Evolutionary conservation across 352 stramenopile species (phyloP), one percentile per base, ranked within the genome.

Genomic region (Poterioochromonas sp.): DNA sequence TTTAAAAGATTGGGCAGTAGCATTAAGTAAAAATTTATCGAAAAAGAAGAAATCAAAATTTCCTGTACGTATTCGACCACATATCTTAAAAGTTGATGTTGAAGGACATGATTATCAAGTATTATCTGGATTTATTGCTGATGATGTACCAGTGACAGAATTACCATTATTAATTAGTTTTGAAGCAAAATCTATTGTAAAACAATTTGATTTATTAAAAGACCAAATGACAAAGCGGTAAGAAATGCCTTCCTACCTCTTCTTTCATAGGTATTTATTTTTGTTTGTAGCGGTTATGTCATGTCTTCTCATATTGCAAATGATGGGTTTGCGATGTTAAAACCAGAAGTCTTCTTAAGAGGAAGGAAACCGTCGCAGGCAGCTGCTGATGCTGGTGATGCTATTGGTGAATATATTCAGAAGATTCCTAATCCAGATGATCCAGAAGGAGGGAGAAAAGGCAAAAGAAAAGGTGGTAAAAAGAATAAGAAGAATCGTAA

Each of bases 31-130:
- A 51, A 39, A 39, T 39, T 11, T 65, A 15, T 12, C 8, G 3
- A 5, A 11, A 65, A 32, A 11, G 8, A 39, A 39, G 11, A 39
- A 32, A 32, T 11, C 2, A 22, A 47, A 71, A 22, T 8, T 22
- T 71, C 62, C 8, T 29, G 5, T 12, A 3, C 15, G 11, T 8
- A 29, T 71, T 11, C 11, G 62, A 22, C 18, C 62, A 29, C 62
- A 71, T 29, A n/a, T 71, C 5, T 43, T 71, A 8, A 71, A 71
- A 29, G 32, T 71, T 2, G 62, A 71, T 44, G 62, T 43, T 12
- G 62, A 71, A 71, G 62, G 62, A 44, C 62, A 71, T 71, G 62
- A 71, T 29, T 71, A 71, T 47, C 15, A 71, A 29, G 62, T 71
- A 26, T 44, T 71, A 3, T 43, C 12, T 11, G 11, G 8, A 12